Conservation (phyloP, 2,329 filamentous ascomycete species). For the Domatiomyces globalis region DNA sequence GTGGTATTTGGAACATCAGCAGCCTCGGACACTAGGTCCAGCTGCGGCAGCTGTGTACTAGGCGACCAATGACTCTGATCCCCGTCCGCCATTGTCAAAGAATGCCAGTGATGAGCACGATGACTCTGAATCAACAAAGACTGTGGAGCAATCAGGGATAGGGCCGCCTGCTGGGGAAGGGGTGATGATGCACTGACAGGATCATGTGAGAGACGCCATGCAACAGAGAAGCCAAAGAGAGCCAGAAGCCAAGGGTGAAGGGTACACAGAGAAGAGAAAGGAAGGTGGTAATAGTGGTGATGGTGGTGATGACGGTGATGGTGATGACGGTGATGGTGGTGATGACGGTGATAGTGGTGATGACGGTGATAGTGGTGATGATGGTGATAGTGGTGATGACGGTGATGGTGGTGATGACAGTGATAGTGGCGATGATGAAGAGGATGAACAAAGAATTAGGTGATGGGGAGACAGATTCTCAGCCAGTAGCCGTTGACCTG, state of each 20-base stretch:
- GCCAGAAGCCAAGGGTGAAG: background rate
- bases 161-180: no score
- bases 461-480: background rate
- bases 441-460: background rate
- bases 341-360: background rate
- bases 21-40: constrained; percentile 40
- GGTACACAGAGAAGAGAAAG: background rate
- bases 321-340: no score
- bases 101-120: background rate
- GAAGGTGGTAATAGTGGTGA: background rate
- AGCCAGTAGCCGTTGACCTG: background rate
- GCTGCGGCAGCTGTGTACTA: background rate
- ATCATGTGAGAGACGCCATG: background rate
- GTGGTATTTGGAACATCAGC: constrained; percentile 39
- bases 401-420: no score
- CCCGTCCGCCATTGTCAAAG: background rate
- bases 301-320: no score
- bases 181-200: background rate
- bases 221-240: background rate
- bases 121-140: background rate
- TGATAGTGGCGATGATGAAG: background rate
- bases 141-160: background rate
- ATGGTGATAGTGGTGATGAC: background rate
- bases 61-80: background rate
- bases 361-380: background rate